Conservation (phyloP, 441 rosid species). For the Brassica hybrid region DNA sequence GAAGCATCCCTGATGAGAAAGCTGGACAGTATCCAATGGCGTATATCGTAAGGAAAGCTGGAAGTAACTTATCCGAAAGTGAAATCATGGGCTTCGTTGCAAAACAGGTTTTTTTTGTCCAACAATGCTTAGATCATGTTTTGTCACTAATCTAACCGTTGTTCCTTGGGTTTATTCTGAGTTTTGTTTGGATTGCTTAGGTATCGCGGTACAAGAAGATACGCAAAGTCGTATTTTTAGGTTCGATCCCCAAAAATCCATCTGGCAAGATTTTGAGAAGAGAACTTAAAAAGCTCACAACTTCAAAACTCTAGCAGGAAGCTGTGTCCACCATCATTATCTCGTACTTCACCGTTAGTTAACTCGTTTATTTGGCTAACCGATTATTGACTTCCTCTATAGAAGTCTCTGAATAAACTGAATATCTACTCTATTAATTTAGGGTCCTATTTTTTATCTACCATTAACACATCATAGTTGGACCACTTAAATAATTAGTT, state of each 20-base stretch:
- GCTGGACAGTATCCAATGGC: conserved; percentile 93
- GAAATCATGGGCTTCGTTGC: conserved; percentile 65
- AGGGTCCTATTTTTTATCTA: too few relatives aligned
- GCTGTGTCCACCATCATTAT: conserved; percentile 12
- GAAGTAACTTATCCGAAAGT: conserved; percentile 51
- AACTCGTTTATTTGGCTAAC: conserved; percentile 10
- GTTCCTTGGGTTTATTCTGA: conserved; percentile 1
- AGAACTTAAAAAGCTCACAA: conserved; percentile 76
- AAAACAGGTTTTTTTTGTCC: conserved; percentile 51
- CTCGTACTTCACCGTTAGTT: conserved; percentile 15
- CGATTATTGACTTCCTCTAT: not conserved
- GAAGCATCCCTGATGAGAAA: conserved; percentile 77
- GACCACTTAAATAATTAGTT: too few relatives aligned
- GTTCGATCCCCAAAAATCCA: conserved; percentile 82
- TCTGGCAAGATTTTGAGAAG: conserved; percentile 94
- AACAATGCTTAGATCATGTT: not conserved
- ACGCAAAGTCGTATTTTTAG: conserved; percentile 68
- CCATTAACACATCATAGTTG: too few relatives aligned
- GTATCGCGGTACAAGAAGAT: conserved; percentile 89
- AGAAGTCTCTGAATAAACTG: conserved; percentile 24
- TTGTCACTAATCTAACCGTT: not conserved
- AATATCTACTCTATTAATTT: not conserved
- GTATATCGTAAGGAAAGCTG: conserved; percentile 66
- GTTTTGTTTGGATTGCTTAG: conserved; percentile 42
- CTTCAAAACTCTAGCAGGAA: conserved; percentile 69